phyloP scores from a whole-genome alignment of 768 basidiomycete genomes.

The Epithele typhae region DNA sequence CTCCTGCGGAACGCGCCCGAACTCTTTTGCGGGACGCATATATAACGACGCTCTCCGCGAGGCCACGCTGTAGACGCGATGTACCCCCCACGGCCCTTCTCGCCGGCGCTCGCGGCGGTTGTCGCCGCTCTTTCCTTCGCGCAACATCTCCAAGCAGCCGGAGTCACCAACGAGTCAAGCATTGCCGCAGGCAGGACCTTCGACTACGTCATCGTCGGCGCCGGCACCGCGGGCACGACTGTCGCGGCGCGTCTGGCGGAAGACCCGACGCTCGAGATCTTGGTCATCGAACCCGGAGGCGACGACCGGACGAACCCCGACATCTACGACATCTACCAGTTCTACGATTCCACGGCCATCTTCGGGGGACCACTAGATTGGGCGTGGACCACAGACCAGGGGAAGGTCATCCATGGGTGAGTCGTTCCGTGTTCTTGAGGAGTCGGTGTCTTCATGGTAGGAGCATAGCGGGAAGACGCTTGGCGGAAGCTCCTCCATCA shows the following conservation, averaged over 20 bases:
- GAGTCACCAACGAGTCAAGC: no score
- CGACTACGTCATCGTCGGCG: conserved; percentile 14
- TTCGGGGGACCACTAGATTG: conserved; percentile 38
- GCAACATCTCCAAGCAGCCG: no score
- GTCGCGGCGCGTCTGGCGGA: conserved; percentile 13
- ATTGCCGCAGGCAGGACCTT: not conserved
- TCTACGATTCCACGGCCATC: conserved; percentile 27
- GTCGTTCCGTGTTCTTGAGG: conserved; percentile 1
- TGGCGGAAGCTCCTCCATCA: conserved; percentile 27
- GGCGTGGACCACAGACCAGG: conserved; percentile 1
- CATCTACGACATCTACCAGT: conserved; percentile 44
- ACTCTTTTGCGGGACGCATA: no score
- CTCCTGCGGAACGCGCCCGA: no score
- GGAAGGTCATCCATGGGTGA: conserved; percentile 27
- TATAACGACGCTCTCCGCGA: no score
- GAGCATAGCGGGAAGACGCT: conserved; percentile 41
- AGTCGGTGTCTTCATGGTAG: not conserved
- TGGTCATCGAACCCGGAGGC: conserved; percentile 15
- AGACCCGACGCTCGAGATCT: conserved; percentile 2
- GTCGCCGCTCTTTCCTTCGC: no score
- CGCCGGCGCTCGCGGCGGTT: no score
- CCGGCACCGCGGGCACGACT: conserved; percentile 4
- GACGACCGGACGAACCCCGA: conserved; percentile 40
- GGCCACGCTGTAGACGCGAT: no score
- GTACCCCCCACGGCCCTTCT: no score